Conservation (phyloP, 192 early-diverging fungal species). For the Coemansia umbellata region DNA sequence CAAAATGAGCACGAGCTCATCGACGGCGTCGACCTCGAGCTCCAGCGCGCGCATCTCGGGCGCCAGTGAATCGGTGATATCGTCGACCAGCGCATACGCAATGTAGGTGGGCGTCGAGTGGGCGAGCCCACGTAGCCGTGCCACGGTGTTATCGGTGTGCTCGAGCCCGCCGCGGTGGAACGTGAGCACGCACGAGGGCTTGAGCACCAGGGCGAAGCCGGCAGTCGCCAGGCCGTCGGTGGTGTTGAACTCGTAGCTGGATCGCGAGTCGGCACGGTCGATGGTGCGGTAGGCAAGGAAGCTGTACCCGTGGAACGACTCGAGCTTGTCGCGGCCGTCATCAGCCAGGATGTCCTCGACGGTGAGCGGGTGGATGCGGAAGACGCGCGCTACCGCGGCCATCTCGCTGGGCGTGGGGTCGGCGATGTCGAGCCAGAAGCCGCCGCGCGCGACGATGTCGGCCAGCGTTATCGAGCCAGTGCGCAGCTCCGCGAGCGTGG, state of each 20-base stretch:
- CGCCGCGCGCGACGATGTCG: slow-evolving; percentile 50
- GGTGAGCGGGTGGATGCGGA: slow-evolving; percentile 75
- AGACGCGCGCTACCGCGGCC: slow-evolving; percentile 58
- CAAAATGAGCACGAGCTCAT: slow-evolving; percentile 90
- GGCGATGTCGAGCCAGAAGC: slow-evolving; percentile 77
- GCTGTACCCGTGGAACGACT: slow-evolving; percentile 76
- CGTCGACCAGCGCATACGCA: slow-evolving; percentile 91
- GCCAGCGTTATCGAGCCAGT: slow-evolving; percentile 31
- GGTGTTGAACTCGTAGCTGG: slow-evolving; percentile 49
- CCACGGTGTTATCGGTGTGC: slow-evolving; percentile 51
- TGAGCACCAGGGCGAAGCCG: slow-evolving; percentile 51
- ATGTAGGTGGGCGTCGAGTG: slow-evolving; percentile 22
- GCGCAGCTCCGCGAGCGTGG: slow-evolving; percentile 28
- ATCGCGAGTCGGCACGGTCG: slow-evolving; percentile 55
- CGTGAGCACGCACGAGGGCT: slow-evolving; percentile 26
- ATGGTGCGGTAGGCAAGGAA: slow-evolving; percentile 83
- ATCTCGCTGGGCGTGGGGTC: slow-evolving; percentile 62
- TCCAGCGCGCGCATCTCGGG: slow-evolving; percentile 86
- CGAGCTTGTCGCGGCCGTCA: slow-evolving; percentile 92
- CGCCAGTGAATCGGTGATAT: slow-evolving; percentile 88
- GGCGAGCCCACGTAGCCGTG: slow-evolving; percentile 32
- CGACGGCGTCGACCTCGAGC: slow-evolving; percentile 91
- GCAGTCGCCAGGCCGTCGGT: slow-evolving; percentile 61
- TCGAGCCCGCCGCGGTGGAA: slow-evolving; percentile 54
- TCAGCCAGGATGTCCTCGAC: slow-evolving; percentile 86